Evolutionary conservation across 805 yeast genomes (phyloP).

Genomic region (Yarrowia divulgata): DNA sequence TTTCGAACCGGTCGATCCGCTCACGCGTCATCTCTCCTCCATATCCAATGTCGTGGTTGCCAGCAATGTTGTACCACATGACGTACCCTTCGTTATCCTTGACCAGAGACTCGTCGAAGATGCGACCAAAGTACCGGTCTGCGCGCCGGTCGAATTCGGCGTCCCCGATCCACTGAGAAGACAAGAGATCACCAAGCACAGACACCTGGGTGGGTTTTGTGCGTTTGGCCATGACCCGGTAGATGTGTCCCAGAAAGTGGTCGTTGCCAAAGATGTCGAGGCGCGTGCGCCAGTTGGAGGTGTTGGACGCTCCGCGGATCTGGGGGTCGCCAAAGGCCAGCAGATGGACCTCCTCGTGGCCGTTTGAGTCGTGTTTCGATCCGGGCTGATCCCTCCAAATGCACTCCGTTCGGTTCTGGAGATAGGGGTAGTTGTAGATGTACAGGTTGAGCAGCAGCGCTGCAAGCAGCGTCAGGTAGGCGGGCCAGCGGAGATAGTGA

Average conservation of each 20-base stretch:
- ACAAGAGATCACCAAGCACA: slow-evolving; percentile 90
- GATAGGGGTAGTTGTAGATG: slow-evolving; percentile 37
- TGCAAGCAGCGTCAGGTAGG: slow-evolving; percentile 13
- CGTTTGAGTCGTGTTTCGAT: not conserved
- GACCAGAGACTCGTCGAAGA: slow-evolving; percentile 46
- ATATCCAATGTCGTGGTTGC: slow-evolving; percentile 96
- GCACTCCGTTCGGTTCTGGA: not conserved
- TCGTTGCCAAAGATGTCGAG: slow-evolving; percentile 92
- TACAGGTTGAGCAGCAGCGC: slow-evolving; percentile 32
- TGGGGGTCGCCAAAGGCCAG: slow-evolving; percentile 96
- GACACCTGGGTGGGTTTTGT: slow-evolving; percentile 80
- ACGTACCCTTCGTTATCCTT: slow-evolving; percentile 54
- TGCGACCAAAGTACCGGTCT: slow-evolving; percentile 57
- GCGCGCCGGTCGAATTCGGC: slow-evolving; percentile 85
- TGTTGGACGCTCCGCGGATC: slow-evolving; percentile 84
- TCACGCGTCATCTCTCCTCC: slow-evolving; percentile 93
- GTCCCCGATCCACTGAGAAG: slow-evolving; percentile 94
- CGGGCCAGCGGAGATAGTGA: slow-evolving; percentile 34
- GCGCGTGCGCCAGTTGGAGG: slow-evolving; percentile 72
- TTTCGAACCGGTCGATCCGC: slow-evolving; percentile 79
- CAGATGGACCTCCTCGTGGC: slow-evolving; percentile 55
- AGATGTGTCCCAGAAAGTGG: slow-evolving; percentile 84
- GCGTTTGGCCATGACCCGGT: slow-evolving; percentile 65
- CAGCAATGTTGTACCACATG: slow-evolving; percentile 67
- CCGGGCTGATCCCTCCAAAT: not conserved